phyloP scores from a whole-genome alignment of 208 protist species.

The Leishmania mexicana region DNA sequence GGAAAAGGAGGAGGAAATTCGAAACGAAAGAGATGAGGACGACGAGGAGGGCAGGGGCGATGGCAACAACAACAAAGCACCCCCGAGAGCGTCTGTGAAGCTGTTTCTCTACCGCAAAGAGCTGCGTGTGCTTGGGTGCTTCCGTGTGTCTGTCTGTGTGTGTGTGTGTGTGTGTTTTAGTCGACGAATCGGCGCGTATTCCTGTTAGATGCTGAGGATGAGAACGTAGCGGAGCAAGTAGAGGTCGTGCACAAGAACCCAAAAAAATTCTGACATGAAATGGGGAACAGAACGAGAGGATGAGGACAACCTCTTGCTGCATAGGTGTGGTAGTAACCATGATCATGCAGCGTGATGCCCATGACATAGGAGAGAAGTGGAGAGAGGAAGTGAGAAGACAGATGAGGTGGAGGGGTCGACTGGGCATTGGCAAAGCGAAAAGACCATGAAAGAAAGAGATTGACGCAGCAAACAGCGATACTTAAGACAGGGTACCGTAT shows the following conservation, averaged over 20 bases:
- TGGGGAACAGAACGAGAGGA: neutral
- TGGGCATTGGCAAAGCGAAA: neutral
- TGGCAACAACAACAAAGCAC: neutral
- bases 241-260: neutral
- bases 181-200: neutral
- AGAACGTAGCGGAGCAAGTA: neutral
- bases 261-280: neutral
- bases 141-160: neutral
- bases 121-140: neutral
- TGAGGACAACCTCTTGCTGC: neutral
- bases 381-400: neutral
- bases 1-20: neutral
- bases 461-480: neutral
- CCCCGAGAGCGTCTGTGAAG: neutral
- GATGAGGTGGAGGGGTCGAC: neutral
- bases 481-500: neutral
- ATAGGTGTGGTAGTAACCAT: neutral
- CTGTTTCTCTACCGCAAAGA: neutral
- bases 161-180: slow-evolving; percentile 1
- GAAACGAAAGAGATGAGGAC: neutral
- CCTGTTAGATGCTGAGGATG: neutral
- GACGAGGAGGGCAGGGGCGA: neutral
- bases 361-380: neutral
- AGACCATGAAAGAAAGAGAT: neutral
- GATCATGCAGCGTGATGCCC: neutral